These are phyloP conservation scores for Ophiocordyceps sinensis DNA, from an alignment of 2,329 filamentous ascomycete species.

Conservation along the genomic window DNA sequence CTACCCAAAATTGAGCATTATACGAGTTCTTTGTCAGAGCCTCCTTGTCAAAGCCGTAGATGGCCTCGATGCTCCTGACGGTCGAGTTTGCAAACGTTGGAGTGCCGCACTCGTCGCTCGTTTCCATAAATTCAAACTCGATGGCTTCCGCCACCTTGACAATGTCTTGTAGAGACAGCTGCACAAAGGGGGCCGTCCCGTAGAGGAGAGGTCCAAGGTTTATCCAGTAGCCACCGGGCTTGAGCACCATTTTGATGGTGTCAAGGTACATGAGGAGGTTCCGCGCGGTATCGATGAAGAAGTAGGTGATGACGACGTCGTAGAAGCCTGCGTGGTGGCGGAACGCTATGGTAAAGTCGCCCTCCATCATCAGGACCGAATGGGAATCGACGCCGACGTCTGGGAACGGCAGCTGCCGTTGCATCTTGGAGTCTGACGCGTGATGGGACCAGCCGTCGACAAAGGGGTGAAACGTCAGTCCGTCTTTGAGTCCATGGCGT, in stretches of 20 bases:
- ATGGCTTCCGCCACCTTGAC: constrained; percentile 29
- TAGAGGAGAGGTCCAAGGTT: constrained; percentile 43
- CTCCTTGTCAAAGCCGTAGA: constrained; percentile 35
- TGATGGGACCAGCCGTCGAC: constrained; percentile 44
- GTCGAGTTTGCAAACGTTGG: constrained; percentile 25
- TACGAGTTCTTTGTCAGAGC: constrained; percentile 39
- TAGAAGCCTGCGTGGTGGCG: constrained; percentile 14
- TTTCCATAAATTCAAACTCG: constrained; percentile 36
- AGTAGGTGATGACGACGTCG: constrained; percentile 39
- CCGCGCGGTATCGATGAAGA: constrained; percentile 46
- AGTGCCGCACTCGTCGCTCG: constrained; percentile 23
- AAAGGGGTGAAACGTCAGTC: constrained; percentile 31
- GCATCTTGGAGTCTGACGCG: constrained; percentile 29
- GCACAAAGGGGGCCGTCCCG: constrained; percentile 37
- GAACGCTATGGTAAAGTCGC: constrained; percentile 37
- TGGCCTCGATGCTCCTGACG: constrained; percentile 30
- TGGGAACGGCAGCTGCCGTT: constrained; percentile 30
- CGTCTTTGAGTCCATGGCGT: constrained; percentile 9
- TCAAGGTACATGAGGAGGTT: constrained; percentile 41
- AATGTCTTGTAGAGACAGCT: constrained; percentile 40
- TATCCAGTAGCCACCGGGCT: constrained; percentile 35
- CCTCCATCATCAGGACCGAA: constrained; percentile 34
- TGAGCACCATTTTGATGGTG: constrained; percentile 32
- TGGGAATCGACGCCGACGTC: constrained; percentile 19
- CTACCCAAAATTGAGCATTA: constrained; percentile 39